phyloP scores from a whole-genome alignment of 805 yeast genomes.

The Candida insectorum region DNA sequence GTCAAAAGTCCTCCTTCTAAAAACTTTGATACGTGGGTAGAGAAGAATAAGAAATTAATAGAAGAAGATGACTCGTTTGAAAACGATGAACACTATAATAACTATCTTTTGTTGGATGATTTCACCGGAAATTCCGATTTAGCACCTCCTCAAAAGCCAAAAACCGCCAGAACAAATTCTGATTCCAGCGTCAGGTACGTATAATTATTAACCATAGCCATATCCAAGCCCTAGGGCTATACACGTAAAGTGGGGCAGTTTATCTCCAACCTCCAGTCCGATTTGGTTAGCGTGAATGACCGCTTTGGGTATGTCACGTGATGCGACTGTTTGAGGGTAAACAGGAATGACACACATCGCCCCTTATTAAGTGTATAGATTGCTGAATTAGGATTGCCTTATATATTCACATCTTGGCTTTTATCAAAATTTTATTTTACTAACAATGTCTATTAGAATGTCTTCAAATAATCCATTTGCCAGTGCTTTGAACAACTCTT shows the following conservation, averaged over 20 bases:
- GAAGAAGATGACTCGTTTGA: conserved; percentile 37
- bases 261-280: too few species aligned
- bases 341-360: too few species aligned
- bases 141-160: conserved; percentile 10
- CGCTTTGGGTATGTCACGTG: too few species aligned
- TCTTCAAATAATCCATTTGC: conserved; percentile 55
- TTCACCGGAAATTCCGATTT: conserved; percentile 3
- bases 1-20: conserved; percentile 20
- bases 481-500: conserved; percentile 40
- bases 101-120: conserved; percentile 9
- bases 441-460: conserved; percentile 22
- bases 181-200: conserved; percentile 15
- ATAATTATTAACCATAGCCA: too few species aligned
- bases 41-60: conserved; percentile 38
- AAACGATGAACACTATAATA: conserved; percentile 14
- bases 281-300: too few species aligned
- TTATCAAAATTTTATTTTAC: conserved; percentile 15
- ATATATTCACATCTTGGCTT: too few species aligned
- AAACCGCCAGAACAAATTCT: conserved; percentile 10
- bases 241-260: too few species aligned
- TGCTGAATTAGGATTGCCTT: too few species aligned
- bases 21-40: conserved; percentile 58
- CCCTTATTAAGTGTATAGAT: too few species aligned
- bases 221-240: too few species aligned
- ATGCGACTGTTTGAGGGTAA: too few species aligned